These are phyloP conservation scores for Chaetomium sp. DNA, from an alignment of 2,329 filamentous ascomycete genomes.

Conservation along the genomic window DNA sequence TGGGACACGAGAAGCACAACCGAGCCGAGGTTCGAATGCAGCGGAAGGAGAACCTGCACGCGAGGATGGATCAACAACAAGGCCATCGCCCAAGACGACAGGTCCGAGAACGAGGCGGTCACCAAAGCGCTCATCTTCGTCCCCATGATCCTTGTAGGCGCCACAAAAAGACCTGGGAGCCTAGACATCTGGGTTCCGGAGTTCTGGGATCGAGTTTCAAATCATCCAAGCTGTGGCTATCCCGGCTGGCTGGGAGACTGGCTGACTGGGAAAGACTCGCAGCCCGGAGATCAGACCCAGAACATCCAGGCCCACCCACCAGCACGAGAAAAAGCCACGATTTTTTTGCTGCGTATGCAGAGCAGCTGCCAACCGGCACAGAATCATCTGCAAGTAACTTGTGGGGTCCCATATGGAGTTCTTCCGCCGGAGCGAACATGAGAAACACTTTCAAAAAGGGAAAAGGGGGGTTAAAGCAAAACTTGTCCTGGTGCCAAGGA, in stretches of 20 bases:
- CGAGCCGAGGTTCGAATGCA: constrained; percentile 4
- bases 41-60: not conserved
- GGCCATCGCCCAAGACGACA: constrained; percentile 3
- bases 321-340: not conserved
- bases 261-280: not conserved
- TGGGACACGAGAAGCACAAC: constrained; percentile 2
- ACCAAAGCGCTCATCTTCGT: not conserved
- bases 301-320: not conserved
- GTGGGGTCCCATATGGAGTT: too few species aligned
- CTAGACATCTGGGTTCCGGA: constrained; percentile 7
- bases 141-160: constrained; percentile 10
- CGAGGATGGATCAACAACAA: constrained; percentile 2
- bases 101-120: constrained; percentile 6
- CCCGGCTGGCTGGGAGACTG: constrained; percentile 5
- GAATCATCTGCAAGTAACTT: not conserved
- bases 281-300: not conserved
- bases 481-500: not conserved
- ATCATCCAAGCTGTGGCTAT: constrained; percentile 14
- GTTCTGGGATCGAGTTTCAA: constrained; percentile 15
- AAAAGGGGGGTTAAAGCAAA: too few species aligned
- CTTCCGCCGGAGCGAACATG: too few species aligned
- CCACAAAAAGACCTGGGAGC: constrained; percentile 1
- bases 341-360: not conserved
- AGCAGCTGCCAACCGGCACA: not conserved
- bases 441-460: too few species aligned